These are phyloP conservation scores for Geotrichum siamense DNA, from an alignment of 1,139 yeast species.

Conservation along the genomic window DNA sequence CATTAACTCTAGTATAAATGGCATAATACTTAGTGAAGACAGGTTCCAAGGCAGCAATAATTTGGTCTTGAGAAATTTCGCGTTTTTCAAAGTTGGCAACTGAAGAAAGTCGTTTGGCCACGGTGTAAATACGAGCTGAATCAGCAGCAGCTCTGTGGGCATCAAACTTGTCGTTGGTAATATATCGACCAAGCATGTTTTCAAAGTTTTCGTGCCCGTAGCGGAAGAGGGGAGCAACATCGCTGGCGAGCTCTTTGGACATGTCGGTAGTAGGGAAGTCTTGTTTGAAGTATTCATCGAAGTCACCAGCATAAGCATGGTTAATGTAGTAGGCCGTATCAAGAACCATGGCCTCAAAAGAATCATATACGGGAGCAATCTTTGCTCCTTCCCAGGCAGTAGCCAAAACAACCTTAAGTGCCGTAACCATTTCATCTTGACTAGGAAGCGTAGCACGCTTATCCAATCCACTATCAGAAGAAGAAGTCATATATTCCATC, in stretches of 20 bases:
- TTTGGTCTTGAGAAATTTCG: slow-evolving; percentile 3
- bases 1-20: not conserved
- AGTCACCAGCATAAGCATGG: slow-evolving; percentile 3
- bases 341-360: slow-evolving; percentile 6
- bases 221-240: slow-evolving; percentile 5
- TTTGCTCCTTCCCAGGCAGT: slow-evolving; percentile 1
- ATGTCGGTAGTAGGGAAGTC: slow-evolving; percentile 2
- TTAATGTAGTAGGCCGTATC: slow-evolving; percentile 9
- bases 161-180: slow-evolving; percentile 9
- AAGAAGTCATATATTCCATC: not conserved
- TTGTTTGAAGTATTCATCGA: not conserved
- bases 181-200: not conserved
- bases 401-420: slow-evolving; percentile 5
- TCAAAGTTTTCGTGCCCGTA: slow-evolving; percentile 2
- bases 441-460: slow-evolving; percentile 5
- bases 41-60: slow-evolving; percentile 5
- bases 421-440: slow-evolving; percentile 11
- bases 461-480: not conserved
- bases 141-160: slow-evolving; percentile 8
- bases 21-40: not conserved
- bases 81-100: not conserved
- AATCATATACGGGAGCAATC: not conserved
- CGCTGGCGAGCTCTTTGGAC: slow-evolving; percentile 7
- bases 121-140: not conserved
- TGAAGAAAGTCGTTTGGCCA: slow-evolving; percentile 2